Percentiles rank a stretch among this genome's conserved stretches.
These are phyloP conservation scores for Termitomyces eurrhizus DNA, from an alignment of 768 basidiomycete genomes.

Conservation along the genomic window DNA sequence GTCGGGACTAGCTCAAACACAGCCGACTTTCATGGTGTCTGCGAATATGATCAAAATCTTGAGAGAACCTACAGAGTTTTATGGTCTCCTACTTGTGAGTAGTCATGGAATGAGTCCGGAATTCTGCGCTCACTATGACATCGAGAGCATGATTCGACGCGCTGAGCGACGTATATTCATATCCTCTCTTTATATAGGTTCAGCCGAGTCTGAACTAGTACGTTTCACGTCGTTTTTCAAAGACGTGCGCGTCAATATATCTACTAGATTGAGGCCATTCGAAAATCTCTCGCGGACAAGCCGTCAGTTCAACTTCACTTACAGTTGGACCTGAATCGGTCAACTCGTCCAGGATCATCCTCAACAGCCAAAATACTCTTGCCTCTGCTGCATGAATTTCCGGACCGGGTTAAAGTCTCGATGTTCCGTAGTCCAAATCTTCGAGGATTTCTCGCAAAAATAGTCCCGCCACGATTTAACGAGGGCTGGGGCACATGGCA, in stretches of 20 bases:
- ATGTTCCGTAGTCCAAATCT: conserved; percentile 89
- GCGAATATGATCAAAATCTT: conserved; percentile 51
- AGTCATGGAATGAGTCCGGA: background rate
- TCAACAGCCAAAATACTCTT: conserved; percentile 66
- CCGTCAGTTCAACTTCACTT: conserved; percentile 64
- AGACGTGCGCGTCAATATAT: background rate
- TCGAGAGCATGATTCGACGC: conserved; percentile 63
- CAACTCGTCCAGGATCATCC: conserved; percentile 67
- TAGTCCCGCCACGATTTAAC: conserved; percentile 91
- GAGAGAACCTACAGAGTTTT: conserved; percentile 55
- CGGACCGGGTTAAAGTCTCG: conserved; percentile 67
- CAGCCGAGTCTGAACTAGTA: conserved; percentile 76
- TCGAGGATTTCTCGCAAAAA: conserved; percentile 61
- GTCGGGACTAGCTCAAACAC: conserved; percentile 29
- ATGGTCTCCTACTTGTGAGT: conserved; percentile 46
- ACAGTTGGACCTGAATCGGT: conserved; percentile 77
- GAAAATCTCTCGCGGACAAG: conserved; percentile 53
- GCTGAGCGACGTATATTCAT: conserved; percentile 82
- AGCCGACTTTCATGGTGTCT: conserved; percentile 46
- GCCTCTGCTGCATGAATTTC: conserved; percentile 71
- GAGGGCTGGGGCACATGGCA: conserved; percentile 99
- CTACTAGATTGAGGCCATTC: conserved; percentile 66
- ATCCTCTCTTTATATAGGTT: conserved; percentile 87
- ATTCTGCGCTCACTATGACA: background rate
- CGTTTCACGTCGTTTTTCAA: conserved; percentile 19